phyloP scores from a whole-genome alignment of 805 yeast species.

The Isabelozyma rhagii region DNA sequence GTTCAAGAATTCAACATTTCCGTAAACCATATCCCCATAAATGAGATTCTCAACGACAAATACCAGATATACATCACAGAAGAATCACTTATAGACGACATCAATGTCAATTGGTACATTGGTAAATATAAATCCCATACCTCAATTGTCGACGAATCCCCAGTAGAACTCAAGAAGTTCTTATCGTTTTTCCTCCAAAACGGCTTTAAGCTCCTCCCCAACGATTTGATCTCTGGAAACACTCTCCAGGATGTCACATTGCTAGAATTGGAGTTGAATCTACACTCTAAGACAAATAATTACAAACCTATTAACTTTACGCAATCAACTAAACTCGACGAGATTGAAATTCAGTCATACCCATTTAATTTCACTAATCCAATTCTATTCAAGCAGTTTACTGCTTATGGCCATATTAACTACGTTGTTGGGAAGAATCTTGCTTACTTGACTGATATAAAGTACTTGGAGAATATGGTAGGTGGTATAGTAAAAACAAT shows the following conservation, averaged over 20 bases:
- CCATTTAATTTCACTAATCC: constrained; percentile 34
- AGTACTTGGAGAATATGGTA: constrained; percentile 44
- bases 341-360: constrained; percentile 13
- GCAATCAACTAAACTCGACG: constrained; percentile 2
- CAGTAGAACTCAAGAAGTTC: constrained; percentile 2
- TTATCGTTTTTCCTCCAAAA: constrained; percentile 14
- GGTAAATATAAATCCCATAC: constrained; percentile 5
- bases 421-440: constrained; percentile 11
- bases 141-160: background rate
- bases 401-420: constrained; percentile 21
- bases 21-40: constrained; percentile 10
- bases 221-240: constrained; percentile 6
- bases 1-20: constrained; percentile 13
- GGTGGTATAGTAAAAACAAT: constrained; percentile 31
- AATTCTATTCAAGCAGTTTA: constrained; percentile 22
- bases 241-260: constrained; percentile 1
- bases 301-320: constrained; percentile 1
- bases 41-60: constrained; percentile 1
- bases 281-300: background rate
- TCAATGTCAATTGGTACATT: constrained; percentile 10
- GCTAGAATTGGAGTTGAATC: constrained; percentile 1
- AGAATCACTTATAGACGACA: background rate
- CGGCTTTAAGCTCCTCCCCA: constrained; percentile 22
- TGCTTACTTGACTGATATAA: constrained; percentile 35
- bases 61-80: constrained; percentile 3